phyloP scores from a whole-genome alignment of 2,329 filamentous ascomycete species.

The Xylogone sp. region DNA sequence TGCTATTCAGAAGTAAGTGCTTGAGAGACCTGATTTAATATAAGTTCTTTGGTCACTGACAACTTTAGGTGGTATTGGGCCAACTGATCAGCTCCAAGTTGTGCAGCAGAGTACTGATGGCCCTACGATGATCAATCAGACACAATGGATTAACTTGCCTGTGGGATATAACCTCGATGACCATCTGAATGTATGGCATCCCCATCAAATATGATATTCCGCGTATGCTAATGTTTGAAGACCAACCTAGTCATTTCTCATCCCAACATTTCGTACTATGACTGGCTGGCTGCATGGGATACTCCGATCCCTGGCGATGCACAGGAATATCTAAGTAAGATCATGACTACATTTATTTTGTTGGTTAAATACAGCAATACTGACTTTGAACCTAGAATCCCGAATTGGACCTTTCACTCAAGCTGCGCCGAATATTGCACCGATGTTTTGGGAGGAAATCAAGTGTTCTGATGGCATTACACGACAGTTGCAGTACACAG shows the following conservation, averaged over 20 bases:
- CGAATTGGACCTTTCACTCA: constrained; percentile 59
- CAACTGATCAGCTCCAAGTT: constrained; percentile 32
- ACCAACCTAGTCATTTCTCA: constrained; percentile 50
- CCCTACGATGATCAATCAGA: constrained; percentile 43
- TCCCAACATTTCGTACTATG: constrained; percentile 53
- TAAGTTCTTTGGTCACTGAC: constrained; percentile 10
- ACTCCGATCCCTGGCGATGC: constrained; percentile 40
- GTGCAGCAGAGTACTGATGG: constrained; percentile 18
- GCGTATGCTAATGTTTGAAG: constrained; percentile 4
- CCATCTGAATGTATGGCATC: constrained; percentile 43
- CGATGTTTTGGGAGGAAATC: constrained; percentile 59
- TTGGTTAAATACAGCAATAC: background rate
- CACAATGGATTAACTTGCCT: constrained; percentile 53
- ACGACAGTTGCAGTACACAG: constrained; percentile 63
- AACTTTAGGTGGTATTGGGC: constrained; percentile 32
- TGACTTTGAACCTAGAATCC: constrained; percentile 25
- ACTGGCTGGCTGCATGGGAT: constrained; percentile 60
- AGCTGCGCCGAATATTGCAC: constrained; percentile 62
- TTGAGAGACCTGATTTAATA: constrained; percentile 46
- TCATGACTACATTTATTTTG: background rate
- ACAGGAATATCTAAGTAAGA: constrained; percentile 38
- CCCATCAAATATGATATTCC: constrained; percentile 3
- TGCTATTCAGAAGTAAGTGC: constrained; percentile 53
- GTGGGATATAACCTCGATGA: constrained; percentile 58
- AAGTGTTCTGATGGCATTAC: constrained; percentile 53